Evolutionary conservation across 2,329 filamentous ascomycete species (phyloP).

Genomic region (Fusarium tanahbumbuense): DNA sequence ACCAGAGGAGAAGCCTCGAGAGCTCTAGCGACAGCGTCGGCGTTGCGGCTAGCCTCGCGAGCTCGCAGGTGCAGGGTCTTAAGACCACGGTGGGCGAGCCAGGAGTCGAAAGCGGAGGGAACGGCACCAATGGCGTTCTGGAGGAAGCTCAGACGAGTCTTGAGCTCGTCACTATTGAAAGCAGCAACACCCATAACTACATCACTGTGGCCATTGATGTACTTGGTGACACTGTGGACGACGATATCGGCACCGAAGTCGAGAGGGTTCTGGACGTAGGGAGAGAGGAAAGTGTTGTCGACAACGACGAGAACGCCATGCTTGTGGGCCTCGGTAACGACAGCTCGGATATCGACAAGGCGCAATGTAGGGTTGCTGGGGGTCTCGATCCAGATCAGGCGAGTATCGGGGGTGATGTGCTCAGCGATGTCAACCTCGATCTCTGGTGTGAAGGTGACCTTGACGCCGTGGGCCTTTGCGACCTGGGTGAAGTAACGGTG

Average conservation of each 20-base stretch:
- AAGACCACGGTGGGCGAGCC: constrained; percentile 95
- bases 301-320: constrained; percentile 96
- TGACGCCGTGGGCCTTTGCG: constrained; percentile 90
- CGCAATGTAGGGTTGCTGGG: constrained; percentile 95
- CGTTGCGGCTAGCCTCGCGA: constrained; percentile 85
- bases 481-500: constrained; percentile 99
- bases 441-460: constrained; percentile 92
- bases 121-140: constrained; percentile 98
- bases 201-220: constrained; percentile 97
- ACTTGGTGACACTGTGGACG: constrained; percentile 97
- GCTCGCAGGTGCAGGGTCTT: constrained; percentile 97
- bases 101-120: constrained; percentile 94
- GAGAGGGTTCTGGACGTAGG: constrained; percentile 96
- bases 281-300: constrained; percentile 97
- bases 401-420: constrained; percentile 89
- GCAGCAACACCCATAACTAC: constrained; percentile 98
- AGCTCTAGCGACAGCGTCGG: constrained; percentile 77
- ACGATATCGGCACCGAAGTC: constrained; percentile 96
- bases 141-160: constrained; percentile 83
- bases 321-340: constrained; percentile 84
- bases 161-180: constrained; percentile 87
- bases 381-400: constrained; percentile 94
- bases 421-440: constrained; percentile 89
- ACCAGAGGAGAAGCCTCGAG: constrained; percentile 86
- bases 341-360: constrained; percentile 90